Evolutionary conservation across 441 rosid species (phyloP).

Genomic region (Brassica hybrid): DNA sequence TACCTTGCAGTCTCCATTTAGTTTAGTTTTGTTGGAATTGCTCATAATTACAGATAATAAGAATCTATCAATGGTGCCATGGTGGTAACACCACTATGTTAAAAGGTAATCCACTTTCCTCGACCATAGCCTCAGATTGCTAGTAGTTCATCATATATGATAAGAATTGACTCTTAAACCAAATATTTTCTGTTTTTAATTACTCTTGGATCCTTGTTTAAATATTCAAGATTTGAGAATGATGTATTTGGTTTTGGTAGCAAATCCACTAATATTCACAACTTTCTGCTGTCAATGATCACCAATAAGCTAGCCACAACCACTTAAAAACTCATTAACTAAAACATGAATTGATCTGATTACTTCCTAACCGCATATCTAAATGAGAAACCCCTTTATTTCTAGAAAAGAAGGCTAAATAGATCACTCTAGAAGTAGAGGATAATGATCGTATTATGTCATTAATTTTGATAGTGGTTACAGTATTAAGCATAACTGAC

Average conservation of each 20-base stretch:
- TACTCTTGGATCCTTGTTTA: slow-evolving; percentile 12
- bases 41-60: background rate
- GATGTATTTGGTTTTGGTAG: slow-evolving; percentile 34
- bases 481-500: slow-evolving; percentile 25
- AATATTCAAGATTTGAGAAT: slow-evolving; percentile 18
- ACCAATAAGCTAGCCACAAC: slow-evolving; percentile 23
- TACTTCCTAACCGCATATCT: slow-evolving; percentile 21
- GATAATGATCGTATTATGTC: slow-evolving; percentile 27
- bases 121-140: slow-evolving; percentile 28
- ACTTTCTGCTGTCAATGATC: slow-evolving; percentile 32
- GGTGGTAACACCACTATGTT: slow-evolving; percentile 36
- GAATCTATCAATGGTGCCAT: slow-evolving; percentile 30
- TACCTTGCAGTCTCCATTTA: background rate
- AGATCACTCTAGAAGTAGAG: slow-evolving; percentile 16
- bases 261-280: slow-evolving; percentile 37
- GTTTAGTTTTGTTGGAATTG: background rate
- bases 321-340: slow-evolving; percentile 21
- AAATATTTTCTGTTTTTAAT: slow-evolving; percentile 11
- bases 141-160: slow-evolving; percentile 28
- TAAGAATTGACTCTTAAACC: slow-evolving; percentile 41
- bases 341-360: slow-evolving; percentile 17
- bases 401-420: slow-evolving; percentile 16
- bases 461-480: slow-evolving; percentile 36
- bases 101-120: slow-evolving; percentile 41
- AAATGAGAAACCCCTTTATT: background rate